phyloP scores from a whole-genome alignment of 345 rosid species.

The Kernera saxatilis region DNA sequence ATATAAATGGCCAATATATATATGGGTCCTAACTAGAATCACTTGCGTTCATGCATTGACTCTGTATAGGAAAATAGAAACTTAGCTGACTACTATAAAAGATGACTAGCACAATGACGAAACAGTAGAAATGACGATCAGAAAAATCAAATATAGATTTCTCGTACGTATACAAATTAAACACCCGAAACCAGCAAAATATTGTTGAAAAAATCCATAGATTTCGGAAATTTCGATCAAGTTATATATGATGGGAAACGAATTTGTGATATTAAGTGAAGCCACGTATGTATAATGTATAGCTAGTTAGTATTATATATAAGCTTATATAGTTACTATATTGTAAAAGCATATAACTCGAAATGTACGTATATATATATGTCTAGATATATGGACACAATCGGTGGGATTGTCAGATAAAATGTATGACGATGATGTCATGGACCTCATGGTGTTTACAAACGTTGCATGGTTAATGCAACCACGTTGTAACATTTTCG shows the following conservation, averaged over 20 bases:
- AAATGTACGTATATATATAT: not conserved
- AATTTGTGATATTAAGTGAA: conserved; percentile 1
- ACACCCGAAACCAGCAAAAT: conserved; percentile 18
- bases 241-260: conserved; percentile 3
- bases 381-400: not conserved
- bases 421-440: conserved; percentile 23
- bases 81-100: conserved; percentile 16
- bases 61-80: not conserved
- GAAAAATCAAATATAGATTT: conserved; percentile 9
- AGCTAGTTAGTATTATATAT: not conserved
- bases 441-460: conserved; percentile 22
- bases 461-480: conserved; percentile 22
- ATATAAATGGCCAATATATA: not conserved
- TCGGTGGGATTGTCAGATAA: conserved; percentile 27
- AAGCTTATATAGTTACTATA: not conserved
- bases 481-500: conserved; percentile 20
- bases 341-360: not conserved
- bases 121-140: conserved; percentile 21
- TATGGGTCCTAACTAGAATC: not conserved
- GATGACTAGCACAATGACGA: conserved; percentile 27
- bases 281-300: conserved; percentile 6
- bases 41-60: conserved; percentile 21
- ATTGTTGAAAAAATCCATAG: conserved; percentile 15
- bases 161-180: not conserved
- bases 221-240: not conserved